phyloP scores from a whole-genome alignment of 2,329 filamentous ascomycete species.

The Monosporascus sp. region DNA sequence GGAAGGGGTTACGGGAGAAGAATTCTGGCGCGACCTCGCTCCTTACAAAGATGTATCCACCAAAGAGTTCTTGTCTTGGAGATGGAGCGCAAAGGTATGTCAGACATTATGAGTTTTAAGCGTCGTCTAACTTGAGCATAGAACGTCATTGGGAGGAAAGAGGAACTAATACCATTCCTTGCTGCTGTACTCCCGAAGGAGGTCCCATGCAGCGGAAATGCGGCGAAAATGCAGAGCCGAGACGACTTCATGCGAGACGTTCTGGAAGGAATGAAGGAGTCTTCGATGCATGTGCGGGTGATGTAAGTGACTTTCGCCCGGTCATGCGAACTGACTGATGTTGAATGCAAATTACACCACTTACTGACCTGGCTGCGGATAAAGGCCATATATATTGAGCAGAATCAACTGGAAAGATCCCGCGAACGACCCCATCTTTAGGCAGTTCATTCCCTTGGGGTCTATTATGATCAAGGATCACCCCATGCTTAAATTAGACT shows the following conservation, averaged over 20 bases:
- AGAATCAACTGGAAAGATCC: slow-evolving; percentile 55
- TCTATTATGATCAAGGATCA: slow-evolving; percentile 51
- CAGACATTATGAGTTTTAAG: not conserved
- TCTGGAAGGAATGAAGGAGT: slow-evolving; percentile 42
- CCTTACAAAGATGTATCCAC: slow-evolving; percentile 9
- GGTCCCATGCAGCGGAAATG: slow-evolving; percentile 34
- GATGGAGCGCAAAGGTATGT: slow-evolving; percentile 17
- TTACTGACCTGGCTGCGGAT: not conserved
- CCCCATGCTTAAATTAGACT: slow-evolving; percentile 49
- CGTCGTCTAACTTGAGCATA: slow-evolving; percentile 29
- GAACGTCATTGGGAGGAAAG: slow-evolving; percentile 44
- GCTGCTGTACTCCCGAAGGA: slow-evolving; percentile 42
- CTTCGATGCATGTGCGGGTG: slow-evolving; percentile 56
- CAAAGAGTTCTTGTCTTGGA: slow-evolving; percentile 18
- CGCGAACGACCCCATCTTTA: slow-evolving; percentile 52
- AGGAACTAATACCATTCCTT: slow-evolving; percentile 45
- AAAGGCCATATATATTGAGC: slow-evolving; percentile 52
- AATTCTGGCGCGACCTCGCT: slow-evolving; percentile 16
- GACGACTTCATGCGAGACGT: slow-evolving; percentile 52
- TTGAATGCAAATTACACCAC: slow-evolving; percentile 1
- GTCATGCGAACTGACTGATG: not conserved
- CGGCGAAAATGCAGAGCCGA: slow-evolving; percentile 35
- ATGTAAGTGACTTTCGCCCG: slow-evolving; percentile 33
- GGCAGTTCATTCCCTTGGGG: slow-evolving; percentile 54
- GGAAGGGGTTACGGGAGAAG: not conserved